A percentile compares a stretch with the other conserved stretches of the same genome.
Conservation (phyloP, 768 basidiomycete genomes). For the Mycena filopes region DNA sequence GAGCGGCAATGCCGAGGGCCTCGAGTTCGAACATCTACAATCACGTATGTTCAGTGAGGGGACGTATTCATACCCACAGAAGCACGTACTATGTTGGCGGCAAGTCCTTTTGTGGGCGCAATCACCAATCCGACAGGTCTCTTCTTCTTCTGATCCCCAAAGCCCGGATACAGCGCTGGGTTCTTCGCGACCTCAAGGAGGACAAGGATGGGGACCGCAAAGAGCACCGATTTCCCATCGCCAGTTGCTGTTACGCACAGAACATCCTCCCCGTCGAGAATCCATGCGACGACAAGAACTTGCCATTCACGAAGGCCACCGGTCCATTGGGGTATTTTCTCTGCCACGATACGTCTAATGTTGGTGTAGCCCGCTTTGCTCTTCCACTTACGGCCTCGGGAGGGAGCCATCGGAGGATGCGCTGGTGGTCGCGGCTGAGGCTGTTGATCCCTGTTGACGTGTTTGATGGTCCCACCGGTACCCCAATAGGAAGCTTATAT, state of each 20-base stretch:
- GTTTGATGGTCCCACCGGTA: background rate
- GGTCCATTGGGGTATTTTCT: background rate
- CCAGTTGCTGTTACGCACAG: background rate
- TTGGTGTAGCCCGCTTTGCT: background rate
- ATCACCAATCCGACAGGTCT: conserved; percentile 19
- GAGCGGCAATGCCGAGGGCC: background rate
- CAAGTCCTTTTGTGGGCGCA: conserved; percentile 22
- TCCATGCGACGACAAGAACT: background rate
- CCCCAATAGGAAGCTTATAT: too few relatives aligned
- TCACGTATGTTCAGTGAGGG: background rate
- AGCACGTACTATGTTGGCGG: conserved; percentile 13
- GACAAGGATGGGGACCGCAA: background rate
- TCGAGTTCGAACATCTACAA: conserved; percentile 8
- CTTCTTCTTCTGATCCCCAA: conserved; percentile 2
- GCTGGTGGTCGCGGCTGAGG: background rate
- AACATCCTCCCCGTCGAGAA: conserved; percentile 18
- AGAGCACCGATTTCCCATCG: background rate
- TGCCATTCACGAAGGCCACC: background rate
- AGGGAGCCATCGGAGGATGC: background rate
- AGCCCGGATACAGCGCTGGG: background rate
- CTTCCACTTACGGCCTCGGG: conserved; percentile 1
- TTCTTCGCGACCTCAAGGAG: conserved; percentile 1
- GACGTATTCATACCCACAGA: background rate
- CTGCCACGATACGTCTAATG: background rate
- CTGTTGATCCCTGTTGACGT: background rate